These are phyloP conservation scores for Nigrograna mackinnonii DNA, from an alignment of 2,329 filamentous ascomycete species.

Conservation along the genomic window DNA sequence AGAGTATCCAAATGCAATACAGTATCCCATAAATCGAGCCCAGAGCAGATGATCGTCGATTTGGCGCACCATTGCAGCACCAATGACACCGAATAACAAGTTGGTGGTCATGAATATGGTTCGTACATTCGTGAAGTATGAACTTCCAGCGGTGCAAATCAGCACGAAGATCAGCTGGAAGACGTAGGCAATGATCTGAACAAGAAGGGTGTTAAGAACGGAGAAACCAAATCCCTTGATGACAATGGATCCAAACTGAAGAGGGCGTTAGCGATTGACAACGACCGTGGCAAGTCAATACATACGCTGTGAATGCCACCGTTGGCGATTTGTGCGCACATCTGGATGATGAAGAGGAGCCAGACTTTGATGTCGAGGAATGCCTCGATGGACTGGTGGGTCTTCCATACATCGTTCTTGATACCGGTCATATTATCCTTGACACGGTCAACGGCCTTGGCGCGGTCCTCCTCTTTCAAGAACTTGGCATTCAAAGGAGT, in stretches of 20 bases:
- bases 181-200: slow-evolving; percentile 16
- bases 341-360: slow-evolving; percentile 8
- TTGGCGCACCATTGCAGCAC: slow-evolving; percentile 26
- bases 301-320: slow-evolving; percentile 4
- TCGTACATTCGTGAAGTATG: slow-evolving; percentile 8
- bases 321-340: slow-evolving; percentile 6
- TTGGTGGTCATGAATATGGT: slow-evolving; percentile 18
- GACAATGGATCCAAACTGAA: slow-evolving; percentile 7
- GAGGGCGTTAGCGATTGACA: too few species aligned
- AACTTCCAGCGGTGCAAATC: slow-evolving; percentile 5
- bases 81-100: slow-evolving; percentile 20
- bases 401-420: slow-evolving; percentile 33
- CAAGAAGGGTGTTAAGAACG: slow-evolving; percentile 7
- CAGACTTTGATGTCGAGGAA: slow-evolving; percentile 19
- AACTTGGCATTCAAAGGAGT: slow-evolving; percentile 1
- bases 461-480: slow-evolving; percentile 19
- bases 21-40: slow-evolving; percentile 32
- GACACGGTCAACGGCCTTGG: slow-evolving; percentile 31
- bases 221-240: slow-evolving; percentile 10
- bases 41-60: slow-evolving; percentile 11
- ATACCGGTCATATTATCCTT: slow-evolving; percentile 12
- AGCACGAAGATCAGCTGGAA: slow-evolving; percentile 13
- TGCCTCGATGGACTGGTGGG: slow-evolving; percentile 43
- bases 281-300: too few species aligned
- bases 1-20: slow-evolving; percentile 27